Conservation (phyloP, 2,329 filamentous ascomycete genomes). For the Colletotrichum zoysiae region DNA sequence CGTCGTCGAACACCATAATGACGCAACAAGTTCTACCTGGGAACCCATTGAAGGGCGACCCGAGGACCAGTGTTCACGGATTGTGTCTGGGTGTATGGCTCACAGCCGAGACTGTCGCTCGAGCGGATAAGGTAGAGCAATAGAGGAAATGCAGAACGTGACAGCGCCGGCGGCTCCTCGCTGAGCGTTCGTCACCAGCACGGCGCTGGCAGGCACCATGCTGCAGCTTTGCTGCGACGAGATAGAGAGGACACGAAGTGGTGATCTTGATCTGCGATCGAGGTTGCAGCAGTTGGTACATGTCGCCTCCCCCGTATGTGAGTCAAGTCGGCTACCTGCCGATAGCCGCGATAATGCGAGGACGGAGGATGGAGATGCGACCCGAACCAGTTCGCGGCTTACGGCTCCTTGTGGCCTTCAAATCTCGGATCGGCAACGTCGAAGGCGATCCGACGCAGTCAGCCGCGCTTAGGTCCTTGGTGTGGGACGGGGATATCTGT, state of each 20-base stretch:
- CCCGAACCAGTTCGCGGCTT: background rate
- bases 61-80: constrained; percentile 13
- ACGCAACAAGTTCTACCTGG: background rate
- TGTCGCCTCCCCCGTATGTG: background rate
- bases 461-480: background rate
- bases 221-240: constrained; percentile 7
- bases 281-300: background rate
- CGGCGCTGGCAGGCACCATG: background rate
- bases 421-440: background rate
- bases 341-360: background rate
- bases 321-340: background rate
- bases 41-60: background rate
- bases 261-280: constrained; percentile 6
- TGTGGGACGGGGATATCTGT: background rate
- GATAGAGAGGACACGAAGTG: constrained; percentile 17
- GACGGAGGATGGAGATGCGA: background rate
- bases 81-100: background rate
- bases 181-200: constrained; percentile 3
- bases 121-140: background rate
- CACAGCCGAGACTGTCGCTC: background rate
- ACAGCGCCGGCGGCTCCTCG: constrained; percentile 1
- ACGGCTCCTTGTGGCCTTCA: background rate
- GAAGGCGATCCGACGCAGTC: constrained; percentile 1
- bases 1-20: background rate
- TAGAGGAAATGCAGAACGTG: constrained; percentile 14